Percentiles rank a stretch among this genome's conserved stretches.
These are phyloP conservation scores for Aspergillus mulundensis DNA, from an alignment of 495 filamentous ascomycete species.

Conservation along the genomic window DNA sequence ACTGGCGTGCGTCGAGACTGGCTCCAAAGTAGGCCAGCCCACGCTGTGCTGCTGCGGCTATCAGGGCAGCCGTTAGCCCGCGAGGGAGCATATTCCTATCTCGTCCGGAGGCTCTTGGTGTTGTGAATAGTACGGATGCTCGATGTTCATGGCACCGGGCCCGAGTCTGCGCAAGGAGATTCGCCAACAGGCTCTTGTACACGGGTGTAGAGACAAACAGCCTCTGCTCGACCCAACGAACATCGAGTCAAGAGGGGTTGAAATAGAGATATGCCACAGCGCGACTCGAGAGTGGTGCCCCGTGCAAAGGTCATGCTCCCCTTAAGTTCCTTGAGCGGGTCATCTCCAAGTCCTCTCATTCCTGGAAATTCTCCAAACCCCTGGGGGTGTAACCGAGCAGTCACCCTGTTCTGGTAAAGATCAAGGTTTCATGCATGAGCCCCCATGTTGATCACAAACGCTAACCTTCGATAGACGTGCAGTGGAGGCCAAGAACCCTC, in stretches of 20 bases:
- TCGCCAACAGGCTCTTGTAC: not conserved
- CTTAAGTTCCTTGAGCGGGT: not conserved
- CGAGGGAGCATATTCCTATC: not conserved
- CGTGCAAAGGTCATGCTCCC: not conserved
- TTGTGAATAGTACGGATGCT: not conserved
- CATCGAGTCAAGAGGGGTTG: not conserved
- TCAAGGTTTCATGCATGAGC: not conserved
- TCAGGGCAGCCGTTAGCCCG: not conserved
- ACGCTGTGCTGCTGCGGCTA: not conserved
- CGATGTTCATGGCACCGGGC: not conserved
- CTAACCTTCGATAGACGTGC: not conserved
- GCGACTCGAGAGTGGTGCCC: not conserved
- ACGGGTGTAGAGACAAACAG: not conserved
- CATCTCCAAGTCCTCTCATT: not conserved
- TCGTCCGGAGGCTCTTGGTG: not conserved
- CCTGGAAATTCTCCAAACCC: constrained; percentile 1
- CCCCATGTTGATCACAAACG: not conserved
- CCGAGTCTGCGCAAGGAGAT: not conserved
- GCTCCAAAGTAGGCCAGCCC: not conserved
- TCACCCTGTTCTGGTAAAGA: not conserved
- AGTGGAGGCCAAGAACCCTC: not conserved
- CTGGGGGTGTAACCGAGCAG: not conserved
- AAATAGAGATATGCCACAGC: not conserved
- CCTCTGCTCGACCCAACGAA: not conserved
- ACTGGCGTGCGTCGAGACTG: not conserved